These are phyloP conservation scores for Alternaria tenuissima DNA, from an alignment of 2,329 filamentous ascomycete genomes.

Conservation along the genomic window DNA sequence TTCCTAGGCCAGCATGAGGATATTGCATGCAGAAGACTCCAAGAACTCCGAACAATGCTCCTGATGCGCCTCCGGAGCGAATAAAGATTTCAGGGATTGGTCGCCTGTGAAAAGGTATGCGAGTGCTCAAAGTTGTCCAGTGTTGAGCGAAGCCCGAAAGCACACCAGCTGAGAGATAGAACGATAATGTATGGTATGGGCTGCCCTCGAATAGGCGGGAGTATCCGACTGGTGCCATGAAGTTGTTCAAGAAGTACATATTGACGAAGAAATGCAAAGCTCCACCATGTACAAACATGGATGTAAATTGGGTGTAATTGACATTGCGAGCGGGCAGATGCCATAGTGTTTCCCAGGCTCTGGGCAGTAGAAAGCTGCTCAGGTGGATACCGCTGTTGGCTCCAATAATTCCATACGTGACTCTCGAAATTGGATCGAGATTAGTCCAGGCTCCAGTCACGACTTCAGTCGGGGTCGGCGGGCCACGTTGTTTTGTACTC, in stretches of 20 bases:
- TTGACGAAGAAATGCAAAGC: slow-evolving; percentile 26
- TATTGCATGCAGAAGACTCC: slow-evolving; percentile 45
- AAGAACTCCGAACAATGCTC: slow-evolving; percentile 43
- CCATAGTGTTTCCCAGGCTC: slow-evolving; percentile 39
- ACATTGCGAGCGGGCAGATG: slow-evolving; percentile 41
- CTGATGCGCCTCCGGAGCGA: slow-evolving; percentile 44
- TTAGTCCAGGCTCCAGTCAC: slow-evolving; percentile 34
- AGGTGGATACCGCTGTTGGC: slow-evolving; percentile 40
- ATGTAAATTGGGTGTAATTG: slow-evolving; percentile 43
- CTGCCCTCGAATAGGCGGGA: slow-evolving; percentile 43
- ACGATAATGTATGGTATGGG: slow-evolving; percentile 39
- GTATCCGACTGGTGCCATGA: slow-evolving; percentile 40
- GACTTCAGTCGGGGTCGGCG: slow-evolving; percentile 40
- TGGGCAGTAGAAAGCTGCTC: slow-evolving; percentile 30
- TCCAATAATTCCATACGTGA: slow-evolving; percentile 40
- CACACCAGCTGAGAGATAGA: slow-evolving; percentile 42
- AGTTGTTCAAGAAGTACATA: slow-evolving; percentile 41
- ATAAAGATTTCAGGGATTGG: slow-evolving; percentile 35
- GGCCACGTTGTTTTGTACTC: slow-evolving; percentile 20
- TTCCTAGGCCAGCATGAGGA: slow-evolving; percentile 38
- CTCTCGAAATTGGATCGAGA: slow-evolving; percentile 37
- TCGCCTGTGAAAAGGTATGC: slow-evolving; percentile 30
- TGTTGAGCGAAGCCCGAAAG: slow-evolving; percentile 45
- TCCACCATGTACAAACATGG: slow-evolving; percentile 35
- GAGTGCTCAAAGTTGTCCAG: slow-evolving; percentile 25